Evolutionary conservation across 352 stramenopile genomes (phyloP).

Genomic region (Phytopythium montanum): DNA sequence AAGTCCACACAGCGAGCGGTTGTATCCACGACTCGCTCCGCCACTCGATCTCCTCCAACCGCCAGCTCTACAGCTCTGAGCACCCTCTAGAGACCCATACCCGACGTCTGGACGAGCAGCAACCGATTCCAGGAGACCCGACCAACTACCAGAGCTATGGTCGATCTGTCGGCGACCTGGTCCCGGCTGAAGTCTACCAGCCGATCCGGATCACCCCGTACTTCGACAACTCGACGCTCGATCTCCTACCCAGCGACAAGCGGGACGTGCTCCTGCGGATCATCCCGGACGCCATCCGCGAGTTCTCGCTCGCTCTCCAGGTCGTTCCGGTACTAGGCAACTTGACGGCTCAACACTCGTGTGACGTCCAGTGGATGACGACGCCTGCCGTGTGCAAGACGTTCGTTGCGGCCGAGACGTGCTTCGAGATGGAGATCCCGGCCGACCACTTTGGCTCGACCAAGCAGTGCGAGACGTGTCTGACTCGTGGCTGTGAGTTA

Average conservation of each 20-base stretch:
- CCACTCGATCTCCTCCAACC: conserved; percentile 16
- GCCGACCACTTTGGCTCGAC: conserved; percentile 53
- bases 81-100: conserved; percentile 20
- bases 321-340: conserved; percentile 69
- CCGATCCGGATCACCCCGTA: conserved; percentile 72
- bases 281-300: conserved; percentile 60
- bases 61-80: conserved; percentile 21
- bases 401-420: conserved; percentile 46
- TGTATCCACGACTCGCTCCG: conserved; percentile 32
- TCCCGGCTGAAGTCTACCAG: conserved; percentile 26
- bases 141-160: conserved; percentile 39
- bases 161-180: conserved; percentile 20
- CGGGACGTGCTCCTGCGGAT: conserved; percentile 46
- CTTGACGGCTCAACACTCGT: conserved; percentile 55
- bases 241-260: conserved; percentile 34
- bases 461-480: conserved; percentile 38
- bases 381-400: conserved; percentile 53
- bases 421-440: conserved; percentile 75
- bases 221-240: conserved; percentile 56
- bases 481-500: conserved; percentile 27
- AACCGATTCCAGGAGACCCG: conserved; percentile 9
- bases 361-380: conserved; percentile 50
- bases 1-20: background rate
- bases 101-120: background rate
- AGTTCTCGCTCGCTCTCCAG: conserved; percentile 43